A percentile compares a stretch with the other conserved stretches of the same genome.
Evolutionary conservation across 1,139 yeast genomes (phyloP).

Genomic region (Candida buenavistaensis): DNA sequence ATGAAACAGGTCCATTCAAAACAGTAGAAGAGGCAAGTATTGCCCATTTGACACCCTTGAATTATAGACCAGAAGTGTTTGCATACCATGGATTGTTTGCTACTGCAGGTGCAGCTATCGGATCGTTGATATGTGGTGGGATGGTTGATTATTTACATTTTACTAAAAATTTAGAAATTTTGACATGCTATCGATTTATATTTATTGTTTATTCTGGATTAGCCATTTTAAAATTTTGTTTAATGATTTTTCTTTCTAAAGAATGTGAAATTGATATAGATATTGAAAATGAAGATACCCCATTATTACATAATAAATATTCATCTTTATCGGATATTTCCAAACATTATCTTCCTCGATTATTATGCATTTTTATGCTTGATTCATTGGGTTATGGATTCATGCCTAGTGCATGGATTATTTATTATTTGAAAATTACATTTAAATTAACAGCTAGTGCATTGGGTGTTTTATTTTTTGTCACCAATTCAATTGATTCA

Average conservation of each 20-base stretch:
- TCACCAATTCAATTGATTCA: slow-evolving; percentile 30
- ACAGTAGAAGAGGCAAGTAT: slow-evolving; percentile 84
- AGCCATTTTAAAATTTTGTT: slow-evolving; percentile 54
- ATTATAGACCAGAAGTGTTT: slow-evolving; percentile 70
- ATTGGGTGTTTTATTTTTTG: slow-evolving; percentile 57
- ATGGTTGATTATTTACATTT: slow-evolving; percentile 47
- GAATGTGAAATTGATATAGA: slow-evolving; percentile 47
- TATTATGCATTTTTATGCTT: slow-evolving; percentile 58
- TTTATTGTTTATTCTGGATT: slow-evolving; percentile 59
- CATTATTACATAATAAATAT: slow-evolving; percentile 9
- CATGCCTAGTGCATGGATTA: slow-evolving; percentile 86
- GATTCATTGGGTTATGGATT: slow-evolving; percentile 89
- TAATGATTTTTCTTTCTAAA: slow-evolving; percentile 54
- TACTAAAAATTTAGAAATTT: slow-evolving; percentile 28
- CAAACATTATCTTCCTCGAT: slow-evolving; percentile 34
- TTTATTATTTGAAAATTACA: slow-evolving; percentile 62
- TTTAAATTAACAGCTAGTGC: slow-evolving; percentile 43
- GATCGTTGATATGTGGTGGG: slow-evolving; percentile 66
- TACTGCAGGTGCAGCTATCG: slow-evolving; percentile 74
- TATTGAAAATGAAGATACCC: slow-evolving; percentile 9
- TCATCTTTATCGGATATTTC: slow-evolving; percentile 32
- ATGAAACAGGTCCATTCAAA: slow-evolving; percentile 91
- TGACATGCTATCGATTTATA: slow-evolving; percentile 54
- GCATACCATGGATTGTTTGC: slow-evolving; percentile 71
- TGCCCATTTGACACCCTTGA: slow-evolving; percentile 73